Evolutionary conservation across 805 yeast genomes (phyloP).

Genomic region (Candida insectorum): DNA sequence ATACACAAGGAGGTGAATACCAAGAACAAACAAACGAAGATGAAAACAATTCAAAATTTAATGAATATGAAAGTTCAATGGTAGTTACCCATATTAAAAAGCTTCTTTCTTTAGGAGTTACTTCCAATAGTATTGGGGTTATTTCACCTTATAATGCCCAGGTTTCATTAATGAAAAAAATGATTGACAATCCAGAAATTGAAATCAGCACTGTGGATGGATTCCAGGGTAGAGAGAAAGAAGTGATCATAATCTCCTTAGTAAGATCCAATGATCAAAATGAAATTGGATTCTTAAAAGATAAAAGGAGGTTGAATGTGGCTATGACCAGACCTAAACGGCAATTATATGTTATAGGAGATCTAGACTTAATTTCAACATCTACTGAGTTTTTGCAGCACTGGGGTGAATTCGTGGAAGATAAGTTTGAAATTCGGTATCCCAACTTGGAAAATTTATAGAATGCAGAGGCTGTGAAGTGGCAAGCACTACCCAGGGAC

Average conservation of each 20-base stretch:
- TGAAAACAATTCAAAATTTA: conserved; percentile 53
- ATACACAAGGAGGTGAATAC: conserved; percentile 87
- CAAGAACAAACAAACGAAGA: conserved; percentile 49
- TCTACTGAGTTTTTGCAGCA: conserved; percentile 48
- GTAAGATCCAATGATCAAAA: conserved; percentile 73
- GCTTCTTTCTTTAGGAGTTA: conserved; percentile 52
- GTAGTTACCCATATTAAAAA: conserved; percentile 55
- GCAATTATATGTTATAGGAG: conserved; percentile 84
- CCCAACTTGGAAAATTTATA: conserved; percentile 32
- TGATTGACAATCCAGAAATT: conserved; percentile 38
- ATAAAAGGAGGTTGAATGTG: conserved; percentile 79
- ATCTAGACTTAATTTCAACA: conserved; percentile 61
- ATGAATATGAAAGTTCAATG: conserved; percentile 70
- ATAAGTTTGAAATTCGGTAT: conserved; percentile 62
- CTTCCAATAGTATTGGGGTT: conserved; percentile 64
- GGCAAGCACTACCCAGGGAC: too few relatives aligned
- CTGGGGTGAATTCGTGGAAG: conserved; percentile 74
- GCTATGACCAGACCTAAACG: conserved; percentile 89
- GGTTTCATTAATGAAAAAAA: conserved; percentile 55
- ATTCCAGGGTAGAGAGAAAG: conserved; percentile 95
- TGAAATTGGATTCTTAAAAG: conserved; percentile 81
- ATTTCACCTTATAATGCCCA: conserved; percentile 93
- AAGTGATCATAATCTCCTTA: conserved; percentile 71
- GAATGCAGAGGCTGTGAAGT: too few relatives aligned
- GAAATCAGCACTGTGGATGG: conserved; percentile 94